phyloP scores from a whole-genome alignment of 2,329 filamentous ascomycete genomes.

The Neonectria punicea region DNA sequence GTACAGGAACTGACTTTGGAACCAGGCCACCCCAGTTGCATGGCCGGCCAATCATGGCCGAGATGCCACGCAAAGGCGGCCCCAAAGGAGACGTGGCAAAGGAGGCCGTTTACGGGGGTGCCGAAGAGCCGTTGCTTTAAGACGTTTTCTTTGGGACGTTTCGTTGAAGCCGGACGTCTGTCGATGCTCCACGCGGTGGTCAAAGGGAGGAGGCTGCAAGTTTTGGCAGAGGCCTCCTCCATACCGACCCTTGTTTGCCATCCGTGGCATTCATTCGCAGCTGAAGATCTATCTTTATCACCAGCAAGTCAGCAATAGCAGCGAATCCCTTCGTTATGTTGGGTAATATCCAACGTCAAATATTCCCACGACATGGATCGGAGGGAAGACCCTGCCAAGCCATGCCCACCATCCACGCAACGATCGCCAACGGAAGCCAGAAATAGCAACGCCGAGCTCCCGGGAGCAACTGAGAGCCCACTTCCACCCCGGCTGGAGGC shows the following conservation, averaged over 20 bases:
- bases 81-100: background rate
- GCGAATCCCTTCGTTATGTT: background rate
- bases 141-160: background rate
- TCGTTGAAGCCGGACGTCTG: background rate
- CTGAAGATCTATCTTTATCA: background rate
- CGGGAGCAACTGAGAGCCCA: background rate
- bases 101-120: conserved; percentile 5
- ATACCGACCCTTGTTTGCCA: background rate
- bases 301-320: background rate
- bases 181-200: background rate
- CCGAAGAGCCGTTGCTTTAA: conserved; percentile 21
- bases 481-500: conserved; percentile 13
- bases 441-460: conserved; percentile 31
- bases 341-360: background rate
- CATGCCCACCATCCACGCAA: conserved; percentile 15
- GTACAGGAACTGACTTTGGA: background rate
- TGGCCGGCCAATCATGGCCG: conserved; percentile 20
- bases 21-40: conserved; percentile 5
- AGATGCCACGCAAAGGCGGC: conserved; percentile 6
- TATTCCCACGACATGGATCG: conserved; percentile 5
- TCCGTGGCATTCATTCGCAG: background rate
- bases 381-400: background rate
- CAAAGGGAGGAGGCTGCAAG: background rate
- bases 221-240: background rate
- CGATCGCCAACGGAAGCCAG: conserved; percentile 17